These are phyloP conservation scores for Xylaria sp. DNA, from an alignment of 495 filamentous ascomycete species.

Conservation along the genomic window DNA sequence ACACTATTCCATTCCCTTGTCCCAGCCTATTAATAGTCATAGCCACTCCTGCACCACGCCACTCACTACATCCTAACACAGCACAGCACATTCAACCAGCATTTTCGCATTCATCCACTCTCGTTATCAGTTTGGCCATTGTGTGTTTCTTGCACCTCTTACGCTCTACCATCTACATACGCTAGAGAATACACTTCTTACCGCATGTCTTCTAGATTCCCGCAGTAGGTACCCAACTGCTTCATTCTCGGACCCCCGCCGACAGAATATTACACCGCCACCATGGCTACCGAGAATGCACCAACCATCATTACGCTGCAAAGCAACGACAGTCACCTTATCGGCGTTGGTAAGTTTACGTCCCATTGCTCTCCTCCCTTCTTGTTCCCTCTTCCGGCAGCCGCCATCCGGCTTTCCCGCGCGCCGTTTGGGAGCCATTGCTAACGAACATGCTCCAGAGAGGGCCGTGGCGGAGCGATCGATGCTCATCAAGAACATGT, in stretches of 20 bases:
- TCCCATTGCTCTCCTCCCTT: background rate
- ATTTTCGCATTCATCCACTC: slow-evolving; percentile 1
- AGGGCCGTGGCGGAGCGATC: slow-evolving; percentile 88
- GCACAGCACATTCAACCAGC: slow-evolving; percentile 1
- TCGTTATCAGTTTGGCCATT: background rate
- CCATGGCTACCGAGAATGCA: slow-evolving; percentile 22
- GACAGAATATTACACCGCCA: background rate
- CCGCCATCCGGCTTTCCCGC: background rate
- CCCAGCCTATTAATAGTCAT: background rate
- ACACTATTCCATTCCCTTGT: background rate
- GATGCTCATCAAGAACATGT: slow-evolving; percentile 95
- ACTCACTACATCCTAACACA: background rate
- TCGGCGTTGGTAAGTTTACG: slow-evolving; percentile 42
- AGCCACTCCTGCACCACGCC: background rate
- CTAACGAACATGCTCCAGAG: slow-evolving; percentile 59
- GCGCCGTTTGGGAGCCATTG: background rate
- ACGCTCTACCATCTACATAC: too few relatives aligned
- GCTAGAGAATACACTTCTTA: background rate
- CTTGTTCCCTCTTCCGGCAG: background rate
- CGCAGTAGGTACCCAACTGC: slow-evolving; percentile 1
- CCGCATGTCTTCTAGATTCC: slow-evolving; percentile 2
- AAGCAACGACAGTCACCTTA: slow-evolving; percentile 39
- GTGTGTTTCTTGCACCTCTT: background rate
- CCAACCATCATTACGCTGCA: slow-evolving; percentile 21
- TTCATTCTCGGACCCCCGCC: background rate